Evolutionary conservation across 257 asterid species (phyloP), one percentile per base, ranked within the genome.

Genomic region (Solanum appendiculatum): DNA sequence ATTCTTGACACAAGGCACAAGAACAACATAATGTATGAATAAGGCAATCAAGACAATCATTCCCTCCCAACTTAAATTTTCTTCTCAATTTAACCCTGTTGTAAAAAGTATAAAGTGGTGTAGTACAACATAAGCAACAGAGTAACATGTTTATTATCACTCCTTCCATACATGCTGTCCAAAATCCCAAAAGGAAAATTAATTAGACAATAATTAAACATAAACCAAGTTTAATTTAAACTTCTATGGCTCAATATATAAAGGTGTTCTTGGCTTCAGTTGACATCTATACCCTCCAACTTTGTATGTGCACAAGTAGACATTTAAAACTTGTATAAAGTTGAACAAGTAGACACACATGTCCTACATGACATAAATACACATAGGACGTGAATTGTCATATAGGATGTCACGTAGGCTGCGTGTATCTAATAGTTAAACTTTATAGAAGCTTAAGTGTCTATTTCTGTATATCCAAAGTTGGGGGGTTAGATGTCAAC

Each of bases 1-100:
- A 88, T 64, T 87, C 91, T 90, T 90, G 92, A 27, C 92, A 90
- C 12, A 90, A 85, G 4, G 91, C 90, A 82, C 91, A 89, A 58
- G 4, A 60, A 85, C 58, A 40, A 14, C 91, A 88, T 31, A 82
- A 27, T 68, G 46, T 21, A 88, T 89, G 91, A 82, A 80, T 60
- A 36, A 90, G 70, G 86, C 88, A 90, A 89, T 90, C 92, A 5
- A 66, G 80, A n/a, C 29, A 86, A 9, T 27, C 36, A 83, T 77
- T 82, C 72, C 91, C 92, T 64, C 64, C 86, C 48, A 90, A 74
- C 75, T 88, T 85, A 82, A 88, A 88, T 54, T 77, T 66, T 46
- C 37, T 39, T 75, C 92, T 87, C 84, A 90, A 74, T 68, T 82
- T 85, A 6, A 75, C 73, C 21, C 91, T 89, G 4, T 42, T 85